Conservation (phyloP, 2,329 filamentous ascomycete genomes). For the Trichoderma sp. region DNA sequence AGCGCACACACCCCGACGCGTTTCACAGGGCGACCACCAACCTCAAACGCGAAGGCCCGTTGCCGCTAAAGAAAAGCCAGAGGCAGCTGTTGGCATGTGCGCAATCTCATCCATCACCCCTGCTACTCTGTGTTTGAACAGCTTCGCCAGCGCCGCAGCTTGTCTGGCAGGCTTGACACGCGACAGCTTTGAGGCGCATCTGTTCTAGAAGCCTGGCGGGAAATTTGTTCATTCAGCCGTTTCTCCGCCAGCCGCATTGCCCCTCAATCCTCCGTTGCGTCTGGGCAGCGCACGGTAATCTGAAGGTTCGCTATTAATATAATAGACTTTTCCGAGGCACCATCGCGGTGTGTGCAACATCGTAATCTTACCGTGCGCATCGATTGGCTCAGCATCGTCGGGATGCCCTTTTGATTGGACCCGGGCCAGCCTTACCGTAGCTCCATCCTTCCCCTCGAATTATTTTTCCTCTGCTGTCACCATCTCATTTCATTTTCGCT, state of each 20-base stretch:
- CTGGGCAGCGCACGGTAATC: not conserved
- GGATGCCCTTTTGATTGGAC: slow-evolving; percentile 2
- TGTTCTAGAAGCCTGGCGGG: not conserved
- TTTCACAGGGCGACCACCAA: slow-evolving; percentile 13
- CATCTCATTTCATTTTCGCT: slow-evolving; percentile 23
- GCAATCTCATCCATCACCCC: slow-evolving; percentile 19
- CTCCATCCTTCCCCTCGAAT: slow-evolving; percentile 1
- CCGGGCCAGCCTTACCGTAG: slow-evolving; percentile 20
- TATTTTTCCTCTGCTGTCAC: not conserved
- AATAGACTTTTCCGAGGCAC: not conserved
- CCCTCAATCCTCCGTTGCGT: slow-evolving; percentile 2
- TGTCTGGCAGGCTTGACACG: not conserved
- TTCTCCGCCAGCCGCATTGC: not conserved
- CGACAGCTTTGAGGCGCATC: not conserved
- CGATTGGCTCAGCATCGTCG: not conserved
- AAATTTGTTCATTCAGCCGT: not conserved
- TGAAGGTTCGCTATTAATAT: not conserved
- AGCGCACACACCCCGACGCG: not conserved
- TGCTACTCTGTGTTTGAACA: slow-evolving; percentile 3
- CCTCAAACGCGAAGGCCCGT: slow-evolving; percentile 22
- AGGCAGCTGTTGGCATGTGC: slow-evolving; percentile 19
- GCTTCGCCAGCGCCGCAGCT: not conserved
- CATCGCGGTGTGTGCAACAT: slow-evolving; percentile 13
- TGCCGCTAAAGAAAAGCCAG: slow-evolving; percentile 21
- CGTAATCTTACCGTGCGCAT: slow-evolving; percentile 12